These are phyloP conservation scores for Blastobotrys malaysiensis DNA, from an alignment of 1,139 yeast species.

Conservation along the genomic window DNA sequence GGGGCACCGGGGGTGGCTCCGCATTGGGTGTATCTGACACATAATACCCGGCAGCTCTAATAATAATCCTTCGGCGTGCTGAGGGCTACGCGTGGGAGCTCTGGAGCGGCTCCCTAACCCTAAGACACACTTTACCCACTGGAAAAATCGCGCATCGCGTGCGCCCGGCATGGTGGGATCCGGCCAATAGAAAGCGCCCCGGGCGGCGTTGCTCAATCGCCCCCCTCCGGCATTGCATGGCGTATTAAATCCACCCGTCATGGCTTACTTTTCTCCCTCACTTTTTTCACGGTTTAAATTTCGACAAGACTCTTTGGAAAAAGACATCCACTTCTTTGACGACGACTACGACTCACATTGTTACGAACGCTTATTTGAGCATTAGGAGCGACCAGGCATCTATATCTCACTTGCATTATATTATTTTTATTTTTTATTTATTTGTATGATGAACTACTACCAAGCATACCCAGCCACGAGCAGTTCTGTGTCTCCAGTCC, in stretches of 20 bases:
- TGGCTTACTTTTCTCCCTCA: neutral
- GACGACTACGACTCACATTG: constrained; percentile 2
- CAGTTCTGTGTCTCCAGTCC: neutral
- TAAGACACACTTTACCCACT: neutral
- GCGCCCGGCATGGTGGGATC: neutral
- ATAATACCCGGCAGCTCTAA: neutral
- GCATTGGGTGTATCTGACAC: neutral
- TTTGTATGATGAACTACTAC: constrained; percentile 6
- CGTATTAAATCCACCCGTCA: neutral
- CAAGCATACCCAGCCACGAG: neutral
- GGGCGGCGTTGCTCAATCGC: neutral
- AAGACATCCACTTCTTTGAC: neutral
- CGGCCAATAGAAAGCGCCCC: neutral
- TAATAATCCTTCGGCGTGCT: neutral
- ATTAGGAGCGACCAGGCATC: neutral
- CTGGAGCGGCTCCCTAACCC: neutral
- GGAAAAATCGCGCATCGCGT: neutral
- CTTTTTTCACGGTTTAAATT: neutral
- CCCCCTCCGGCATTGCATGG: neutral
- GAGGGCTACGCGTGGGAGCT: neutral
- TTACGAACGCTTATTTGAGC: neutral
- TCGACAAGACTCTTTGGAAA: neutral
- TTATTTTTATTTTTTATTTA: neutral
- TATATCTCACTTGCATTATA: neutral
- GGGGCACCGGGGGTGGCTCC: neutral